A percentile compares a stretch with the other conserved stretches of the same genome.
Conservation (phyloP, 2,329 filamentous ascomycete species). For the Diaporthe longicolla region DNA sequence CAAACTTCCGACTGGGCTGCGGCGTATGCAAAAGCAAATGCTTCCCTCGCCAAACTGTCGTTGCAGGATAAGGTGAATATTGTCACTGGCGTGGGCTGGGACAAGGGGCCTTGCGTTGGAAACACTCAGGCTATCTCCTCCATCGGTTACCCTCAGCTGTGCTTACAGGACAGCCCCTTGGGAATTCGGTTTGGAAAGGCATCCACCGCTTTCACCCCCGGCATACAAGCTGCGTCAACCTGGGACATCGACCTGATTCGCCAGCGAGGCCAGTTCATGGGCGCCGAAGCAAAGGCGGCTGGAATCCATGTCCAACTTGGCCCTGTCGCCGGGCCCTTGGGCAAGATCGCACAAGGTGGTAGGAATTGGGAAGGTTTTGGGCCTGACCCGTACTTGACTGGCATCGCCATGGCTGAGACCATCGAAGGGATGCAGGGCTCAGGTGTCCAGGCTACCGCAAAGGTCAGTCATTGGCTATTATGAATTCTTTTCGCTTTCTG, state of each 20-base stretch:
- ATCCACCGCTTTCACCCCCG: slow-evolving; percentile 83
- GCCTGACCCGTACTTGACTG: slow-evolving; percentile 80
- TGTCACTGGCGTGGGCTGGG: slow-evolving; percentile 83
- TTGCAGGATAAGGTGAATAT: slow-evolving; percentile 84
- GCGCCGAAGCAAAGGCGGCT: slow-evolving; percentile 76
- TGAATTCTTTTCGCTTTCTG: neutral
- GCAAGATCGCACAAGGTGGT: slow-evolving; percentile 79
- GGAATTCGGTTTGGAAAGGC: slow-evolving; percentile 80
- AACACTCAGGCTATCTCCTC: slow-evolving; percentile 70
- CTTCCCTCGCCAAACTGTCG: slow-evolving; percentile 77
- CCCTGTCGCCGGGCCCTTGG: slow-evolving; percentile 81
- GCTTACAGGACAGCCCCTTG: slow-evolving; percentile 85
- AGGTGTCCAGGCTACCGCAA: slow-evolving; percentile 66
- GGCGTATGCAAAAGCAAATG: slow-evolving; percentile 78
- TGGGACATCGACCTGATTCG: slow-evolving; percentile 85
- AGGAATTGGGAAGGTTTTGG: slow-evolving; percentile 90
- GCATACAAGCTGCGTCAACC: slow-evolving; percentile 82
- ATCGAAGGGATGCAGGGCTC: slow-evolving; percentile 69
- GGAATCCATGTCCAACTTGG: slow-evolving; percentile 83
- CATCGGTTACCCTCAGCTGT: slow-evolving; percentile 79
- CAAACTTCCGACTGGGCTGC: slow-evolving; percentile 70
- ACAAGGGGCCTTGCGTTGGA: slow-evolving; percentile 77
- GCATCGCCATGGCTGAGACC: slow-evolving; percentile 73
- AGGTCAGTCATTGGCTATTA: slow-evolving; percentile 46
- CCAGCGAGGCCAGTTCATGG: slow-evolving; percentile 77